Evolutionary conservation across 768 basidiomycete species (phyloP), one percentile per base, ranked within the genome.

Genomic region (Tubosaeta sp.): DNA sequence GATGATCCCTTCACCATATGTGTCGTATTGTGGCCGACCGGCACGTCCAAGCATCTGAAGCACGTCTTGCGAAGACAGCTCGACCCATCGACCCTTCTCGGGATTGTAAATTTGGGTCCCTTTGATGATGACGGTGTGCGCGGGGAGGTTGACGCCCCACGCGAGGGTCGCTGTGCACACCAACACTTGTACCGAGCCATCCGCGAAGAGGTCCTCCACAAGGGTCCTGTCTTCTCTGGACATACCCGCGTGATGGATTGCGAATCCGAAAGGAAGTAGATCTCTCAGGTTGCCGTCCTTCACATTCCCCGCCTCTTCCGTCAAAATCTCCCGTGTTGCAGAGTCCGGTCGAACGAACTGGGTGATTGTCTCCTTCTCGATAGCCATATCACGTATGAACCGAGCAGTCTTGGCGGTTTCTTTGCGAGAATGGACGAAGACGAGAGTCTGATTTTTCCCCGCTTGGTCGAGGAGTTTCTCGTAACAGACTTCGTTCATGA

Each of bases 61-160:
- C 1, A 98, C 94, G 65, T 98, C 97, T 69, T 98, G 97, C 1
- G 87, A 84, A 1, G 91, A 95, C 6, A 98, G 73, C 67, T 98
- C 97, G 5, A 90, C 88, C 97, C 97, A 99, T 5, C 90, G 84
- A 17, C 97, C 97, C 72, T 98, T 97, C 71, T 97, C 95, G 0
- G 97, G 97, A 69, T 97, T 97, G 72, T 98, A 99, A 55, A 98
- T 95, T 72, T 98, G 95, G 0, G 97, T 98, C n/a, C 97, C 97
- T 68, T 98, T 99, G 78, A 99, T 97, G 74, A 98, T 93, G 71
- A 97, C 95, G 8, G 92, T 88, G 58, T 98, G 97, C 1, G 95
- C 95, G 4, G 97, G 97, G 0, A 98, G 74, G 66, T 99, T 99
- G 71, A 99, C 95, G 74, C 95, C 97, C 97, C 97, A 99, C 1